Base-by-base conservation (phyloP, 148 eudicot species). In the Silene conica region DNA sequence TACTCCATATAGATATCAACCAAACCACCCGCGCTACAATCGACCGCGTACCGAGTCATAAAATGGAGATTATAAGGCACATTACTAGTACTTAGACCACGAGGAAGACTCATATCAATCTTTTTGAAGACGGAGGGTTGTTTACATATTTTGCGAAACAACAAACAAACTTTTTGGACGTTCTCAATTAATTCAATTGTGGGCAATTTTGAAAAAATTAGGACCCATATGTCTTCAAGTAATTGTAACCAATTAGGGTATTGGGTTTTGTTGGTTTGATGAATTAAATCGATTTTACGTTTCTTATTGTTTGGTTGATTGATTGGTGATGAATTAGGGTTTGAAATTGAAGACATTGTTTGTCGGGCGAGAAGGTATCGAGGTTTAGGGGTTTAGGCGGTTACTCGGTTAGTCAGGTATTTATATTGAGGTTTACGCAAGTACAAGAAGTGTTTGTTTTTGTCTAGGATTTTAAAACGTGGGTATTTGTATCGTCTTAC, bases 111-210 rank as follows among this genome's bases (percentile, higher is more conserved):
- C 74, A 87, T 73, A 11, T 90, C 79, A 45, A 88, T 82, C 23
- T 68, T 16, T 38, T 74, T 80, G 85, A 89, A 90, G 81, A 88
- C 74, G 10, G 80, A 48, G 1, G 96, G 92, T 54, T 85, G 85
- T 26, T 74, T 85, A 67, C 90, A 86, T 26, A 88, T 43, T 5
- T 62, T 79, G 0, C 81, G 69, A 48, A 79, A 79, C 54, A 79
- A 28, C 70, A 16, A 62, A 43, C 81, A 79, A 7, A 74, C 81
- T 8, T 62, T 74, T 38, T 79, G 74, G 12, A 45, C 78, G 69
- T 54, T 69, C 43, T 69, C 81, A 28, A 79, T 69, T 12, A 79
- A 54, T 48, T 79, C 46, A 18, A 70, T 48, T 20, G 74, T 79
- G 46, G 23, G 16, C 45, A 79, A 23, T 18, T 61, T 74, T 0